A percentile compares a stretch with the other conserved stretches of the same genome.
Conservation (phyloP, 768 basidiomycete genomes). For the Leccinum ochraceum region DNA sequence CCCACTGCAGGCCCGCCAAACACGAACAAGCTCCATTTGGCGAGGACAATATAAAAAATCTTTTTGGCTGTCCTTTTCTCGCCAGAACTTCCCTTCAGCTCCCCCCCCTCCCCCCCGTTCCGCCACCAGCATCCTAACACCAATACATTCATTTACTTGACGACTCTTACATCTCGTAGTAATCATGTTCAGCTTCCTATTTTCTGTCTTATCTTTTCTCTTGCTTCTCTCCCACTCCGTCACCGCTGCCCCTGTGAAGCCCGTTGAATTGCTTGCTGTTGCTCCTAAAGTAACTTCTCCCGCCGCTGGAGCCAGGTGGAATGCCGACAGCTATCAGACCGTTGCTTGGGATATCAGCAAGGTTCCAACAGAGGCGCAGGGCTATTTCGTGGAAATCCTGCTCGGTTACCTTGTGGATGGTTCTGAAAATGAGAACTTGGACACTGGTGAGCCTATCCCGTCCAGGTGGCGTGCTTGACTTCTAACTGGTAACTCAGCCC, state of each 20-base stretch:
- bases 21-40: constrained; percentile 20
- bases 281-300: constrained; percentile 47
- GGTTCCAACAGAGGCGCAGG: constrained; percentile 39
- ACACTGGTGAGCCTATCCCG: constrained; percentile 41
- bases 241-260: constrained; percentile 28
- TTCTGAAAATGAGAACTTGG: constrained; percentile 46
- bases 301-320: constrained; percentile 37
- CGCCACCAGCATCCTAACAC: constrained; percentile 7
- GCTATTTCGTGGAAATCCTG: constrained; percentile 43
- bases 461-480: not conserved
- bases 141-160: constrained; percentile 24
- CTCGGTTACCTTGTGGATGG: constrained; percentile 41
- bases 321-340: constrained; percentile 33
- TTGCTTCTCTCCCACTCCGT: constrained; percentile 29
- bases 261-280: constrained; percentile 37
- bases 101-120: not conserved
- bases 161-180: constrained; percentile 3
- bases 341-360: constrained; percentile 44
- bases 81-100: constrained; percentile 1
- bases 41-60: constrained; percentile 19
- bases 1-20: constrained; percentile 16
- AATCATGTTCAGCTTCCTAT: constrained; percentile 24
- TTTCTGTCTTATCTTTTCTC: constrained; percentile 34
- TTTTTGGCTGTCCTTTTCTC: not conserved
- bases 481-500: constrained; percentile 37